Evolutionary conservation across 345 rosid species (phyloP).

Genomic region (Gossypium mustelinum): DNA sequence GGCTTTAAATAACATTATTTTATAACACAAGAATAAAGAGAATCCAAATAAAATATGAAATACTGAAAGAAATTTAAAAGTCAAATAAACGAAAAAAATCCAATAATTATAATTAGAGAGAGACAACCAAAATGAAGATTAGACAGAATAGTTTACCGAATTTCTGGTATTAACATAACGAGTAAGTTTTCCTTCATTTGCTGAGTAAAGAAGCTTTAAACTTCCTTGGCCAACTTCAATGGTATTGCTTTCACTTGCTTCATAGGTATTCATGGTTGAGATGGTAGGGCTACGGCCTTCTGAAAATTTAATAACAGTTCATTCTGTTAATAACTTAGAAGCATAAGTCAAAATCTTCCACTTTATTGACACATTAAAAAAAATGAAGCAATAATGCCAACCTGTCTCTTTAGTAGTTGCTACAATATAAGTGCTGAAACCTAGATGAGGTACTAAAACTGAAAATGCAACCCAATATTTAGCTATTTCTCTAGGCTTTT

Average conservation of each 20-base stretch:
- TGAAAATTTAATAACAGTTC: slow-evolving; percentile 13
- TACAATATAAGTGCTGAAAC: slow-evolving; percentile 74
- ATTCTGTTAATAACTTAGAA: slow-evolving; percentile 10
- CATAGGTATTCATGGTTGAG: slow-evolving; percentile 41
- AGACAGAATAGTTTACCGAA: slow-evolving; percentile 37
- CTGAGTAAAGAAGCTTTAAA: slow-evolving; percentile 59
- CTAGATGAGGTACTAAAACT: slow-evolving; percentile 84
- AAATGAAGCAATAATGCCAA: slow-evolving; percentile 27
- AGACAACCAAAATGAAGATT: neutral
- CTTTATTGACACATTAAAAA: slow-evolving; percentile 8
- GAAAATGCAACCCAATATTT: slow-evolving; percentile 82
- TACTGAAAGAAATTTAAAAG: neutral
- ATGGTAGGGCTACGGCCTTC: slow-evolving; percentile 46
- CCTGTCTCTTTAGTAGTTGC: slow-evolving; percentile 60
- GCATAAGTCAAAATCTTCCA: slow-evolving; percentile 2
- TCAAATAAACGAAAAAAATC: neutral
- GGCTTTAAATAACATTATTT: slow-evolving; percentile 1
- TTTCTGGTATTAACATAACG: slow-evolving; percentile 47
- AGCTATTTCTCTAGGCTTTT: slow-evolving; percentile 37
- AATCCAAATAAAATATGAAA: slow-evolving; percentile 5
- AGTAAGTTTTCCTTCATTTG: slow-evolving; percentile 51
- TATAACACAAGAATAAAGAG: neutral
- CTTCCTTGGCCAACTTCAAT: slow-evolving; percentile 79
- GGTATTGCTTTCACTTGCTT: slow-evolving; percentile 33
- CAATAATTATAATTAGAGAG: neutral